Evolutionary conservation across 768 basidiomycete species (phyloP), one percentile per base, ranked within the genome.

Genomic region (Leccinum disarticulatum): DNA sequence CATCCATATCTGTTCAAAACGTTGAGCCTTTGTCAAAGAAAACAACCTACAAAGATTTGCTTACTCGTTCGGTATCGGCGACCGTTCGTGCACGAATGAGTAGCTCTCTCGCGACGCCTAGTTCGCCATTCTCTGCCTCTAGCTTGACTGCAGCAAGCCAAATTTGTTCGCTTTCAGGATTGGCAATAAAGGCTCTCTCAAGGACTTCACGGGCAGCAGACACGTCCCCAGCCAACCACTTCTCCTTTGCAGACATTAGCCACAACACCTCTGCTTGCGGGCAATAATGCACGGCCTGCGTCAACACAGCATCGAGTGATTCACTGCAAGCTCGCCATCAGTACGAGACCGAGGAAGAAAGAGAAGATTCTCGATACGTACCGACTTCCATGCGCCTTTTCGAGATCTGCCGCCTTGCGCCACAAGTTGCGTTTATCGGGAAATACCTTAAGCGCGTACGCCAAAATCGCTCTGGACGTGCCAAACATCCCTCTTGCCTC

Each of bases 161-260:
- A 68, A 99, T 98, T 64, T 90, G 87, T 77, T 98, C 97, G 70
- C 92, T 95, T 73, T 98, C 95, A 13, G 94, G 92, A 70, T 98
- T 98, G 57, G 93, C 92, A 54, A 90, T 84, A 80, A 98, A 98
- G 0, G 97, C 94, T 41, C 83, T 83, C 61, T 89, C 92, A 14
- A 98, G 86, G 14, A 96, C 90, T 64, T 87, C 86, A 36, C 95
- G 89, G 2, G 97, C 93, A n/a, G 87, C 90, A 2, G 88, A 85
- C 14, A 98, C 92, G 68, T 98, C 92, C 7, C 91, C 92, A 11
- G 81, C 78, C 15, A 93, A 70, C 96, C 96, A 99, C 72, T 93
- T 92, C 77, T 98, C 96, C 76, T 99, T 99, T 3, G 96, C 97
- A 54, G 88, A 84, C 95, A 98, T 98, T 33, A 98, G 82, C 97